phyloP scores from a whole-genome alignment of 2,329 filamentous ascomycete genomes.

The Clarireedia homoeocarpa region DNA sequence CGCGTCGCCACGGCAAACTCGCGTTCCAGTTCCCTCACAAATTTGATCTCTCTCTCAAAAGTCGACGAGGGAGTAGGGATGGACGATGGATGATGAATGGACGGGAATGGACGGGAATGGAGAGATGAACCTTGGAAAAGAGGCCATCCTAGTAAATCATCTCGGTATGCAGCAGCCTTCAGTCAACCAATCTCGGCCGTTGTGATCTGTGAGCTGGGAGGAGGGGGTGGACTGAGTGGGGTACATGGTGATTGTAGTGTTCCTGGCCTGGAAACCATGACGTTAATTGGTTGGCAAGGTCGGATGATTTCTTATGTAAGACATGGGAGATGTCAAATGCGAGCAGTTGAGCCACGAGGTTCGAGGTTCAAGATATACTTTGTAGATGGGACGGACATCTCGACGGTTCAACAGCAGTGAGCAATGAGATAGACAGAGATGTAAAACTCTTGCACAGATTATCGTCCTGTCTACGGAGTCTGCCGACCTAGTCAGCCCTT shows the following conservation, averaged over 20 bases:
- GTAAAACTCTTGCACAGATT: too few relatives aligned
- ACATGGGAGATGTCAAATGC: neutral
- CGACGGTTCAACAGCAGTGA: too few relatives aligned
- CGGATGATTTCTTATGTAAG: neutral
- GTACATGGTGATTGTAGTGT: neutral
- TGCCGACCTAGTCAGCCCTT: too few relatives aligned
- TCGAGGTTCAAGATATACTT: too few relatives aligned
- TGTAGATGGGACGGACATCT: too few relatives aligned
- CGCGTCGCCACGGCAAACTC: constrained; percentile 7
- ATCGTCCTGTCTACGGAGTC: too few relatives aligned
- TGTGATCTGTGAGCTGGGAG: too few relatives aligned
- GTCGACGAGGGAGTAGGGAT: neutral
- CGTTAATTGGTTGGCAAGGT: neutral
- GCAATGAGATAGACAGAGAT: too few relatives aligned
- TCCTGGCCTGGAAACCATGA: neutral
- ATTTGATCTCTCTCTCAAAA: neutral
- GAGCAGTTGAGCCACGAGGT: too few relatives aligned
- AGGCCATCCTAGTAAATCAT: neutral
- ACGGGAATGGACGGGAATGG: too few relatives aligned
- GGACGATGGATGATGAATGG: too few relatives aligned
- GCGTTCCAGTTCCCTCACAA: neutral
- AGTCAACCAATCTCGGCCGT: neutral
- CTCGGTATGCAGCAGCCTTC: neutral
- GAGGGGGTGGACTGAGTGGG: neutral
- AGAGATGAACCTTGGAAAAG: neutral